phyloP scores from a whole-genome alignment of 1,284 basidiomycete species.

The Moesziomyces sp. region DNA sequence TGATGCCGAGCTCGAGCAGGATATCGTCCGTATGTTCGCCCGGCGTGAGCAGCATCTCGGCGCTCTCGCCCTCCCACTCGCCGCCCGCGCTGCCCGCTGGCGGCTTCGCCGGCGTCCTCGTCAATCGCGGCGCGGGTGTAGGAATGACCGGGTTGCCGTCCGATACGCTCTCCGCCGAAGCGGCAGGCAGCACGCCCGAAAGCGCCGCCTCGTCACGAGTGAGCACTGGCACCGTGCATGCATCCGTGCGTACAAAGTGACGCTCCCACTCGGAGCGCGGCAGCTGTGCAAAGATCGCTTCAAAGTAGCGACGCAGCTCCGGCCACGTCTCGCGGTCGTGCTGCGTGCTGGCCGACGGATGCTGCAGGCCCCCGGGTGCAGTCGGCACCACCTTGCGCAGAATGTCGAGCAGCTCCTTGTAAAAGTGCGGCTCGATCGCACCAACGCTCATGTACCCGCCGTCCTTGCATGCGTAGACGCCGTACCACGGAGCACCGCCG shows the following conservation, averaged over 20 bases:
- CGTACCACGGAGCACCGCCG: conserved; percentile 83
- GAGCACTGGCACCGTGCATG: conserved; percentile 80
- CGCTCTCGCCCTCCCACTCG: conserved; percentile 28
- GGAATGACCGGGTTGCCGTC: conserved; percentile 59
- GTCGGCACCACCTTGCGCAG: conserved; percentile 39
- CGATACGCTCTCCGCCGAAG: conserved; percentile 21
- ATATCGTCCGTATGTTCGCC: conserved; percentile 64
- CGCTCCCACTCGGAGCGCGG: conserved; percentile 78
- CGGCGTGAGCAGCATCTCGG: conserved; percentile 55
- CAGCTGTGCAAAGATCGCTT: conserved; percentile 74
- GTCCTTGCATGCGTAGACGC: conserved; percentile 78
- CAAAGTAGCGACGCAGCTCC: conserved; percentile 73
- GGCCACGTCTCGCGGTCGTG: conserved; percentile 74
- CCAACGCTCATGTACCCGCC: conserved; percentile 78
- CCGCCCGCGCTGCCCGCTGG: conserved; percentile 45
- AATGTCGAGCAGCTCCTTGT: conserved; percentile 45
- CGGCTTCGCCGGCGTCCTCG: conserved; percentile 58
- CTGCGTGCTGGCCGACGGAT: conserved; percentile 73
- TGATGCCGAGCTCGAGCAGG: conserved; percentile 48
- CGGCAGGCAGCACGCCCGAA: conserved; percentile 39
- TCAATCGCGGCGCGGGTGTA: conserved; percentile 58
- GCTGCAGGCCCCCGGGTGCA: conserved; percentile 22
- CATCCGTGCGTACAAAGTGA: conserved; percentile 79
- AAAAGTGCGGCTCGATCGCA: conserved; percentile 50
- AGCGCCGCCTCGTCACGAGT: conserved; percentile 60